Evolutionary conservation across 78 protist species (phyloP).

Genomic region (Chrysochromulina parva): DNA sequence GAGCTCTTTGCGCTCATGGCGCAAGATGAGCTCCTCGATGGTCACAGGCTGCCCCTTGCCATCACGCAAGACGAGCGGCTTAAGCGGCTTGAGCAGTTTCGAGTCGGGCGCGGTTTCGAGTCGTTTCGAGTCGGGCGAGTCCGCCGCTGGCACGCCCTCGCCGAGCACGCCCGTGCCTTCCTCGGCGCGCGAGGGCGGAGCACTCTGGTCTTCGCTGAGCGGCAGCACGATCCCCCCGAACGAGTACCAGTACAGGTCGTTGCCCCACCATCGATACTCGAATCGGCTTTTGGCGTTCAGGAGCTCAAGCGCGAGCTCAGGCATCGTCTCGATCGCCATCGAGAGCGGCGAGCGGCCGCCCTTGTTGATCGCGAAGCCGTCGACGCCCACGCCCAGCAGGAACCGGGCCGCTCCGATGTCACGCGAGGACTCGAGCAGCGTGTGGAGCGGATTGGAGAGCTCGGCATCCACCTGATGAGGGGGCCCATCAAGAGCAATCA

Average conservation of each 20-base stretch:
- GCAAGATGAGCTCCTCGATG: not conserved
- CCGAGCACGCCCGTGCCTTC: too few relatives aligned
- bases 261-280: not conserved
- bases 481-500: not conserved
- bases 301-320: not conserved
- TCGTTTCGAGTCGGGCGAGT: too few relatives aligned
- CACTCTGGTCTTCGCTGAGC: not conserved
- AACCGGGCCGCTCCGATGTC: not conserved
- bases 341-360: conserved; percentile 14
- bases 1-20: not conserved
- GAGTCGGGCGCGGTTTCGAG: too few relatives aligned
- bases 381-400: conserved; percentile 5
- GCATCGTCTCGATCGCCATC: not conserved
- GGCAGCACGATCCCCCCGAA: conserved; percentile 5
- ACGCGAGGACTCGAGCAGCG: conserved; percentile 11
- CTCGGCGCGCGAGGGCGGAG: not conserved
- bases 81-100: too few relatives aligned
- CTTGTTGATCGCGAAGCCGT: not conserved
- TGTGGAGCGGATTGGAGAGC: conserved; percentile 7
- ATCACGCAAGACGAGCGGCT: not conserved
- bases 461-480: not conserved
- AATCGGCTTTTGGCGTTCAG: not conserved
- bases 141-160: too few relatives aligned
- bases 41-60: not conserved
- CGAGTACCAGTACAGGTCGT: conserved; percentile 7